Evolutionary conservation across 2,329 filamentous ascomycete genomes (phyloP).

Genomic region (Sporothrix pallida): DNA sequence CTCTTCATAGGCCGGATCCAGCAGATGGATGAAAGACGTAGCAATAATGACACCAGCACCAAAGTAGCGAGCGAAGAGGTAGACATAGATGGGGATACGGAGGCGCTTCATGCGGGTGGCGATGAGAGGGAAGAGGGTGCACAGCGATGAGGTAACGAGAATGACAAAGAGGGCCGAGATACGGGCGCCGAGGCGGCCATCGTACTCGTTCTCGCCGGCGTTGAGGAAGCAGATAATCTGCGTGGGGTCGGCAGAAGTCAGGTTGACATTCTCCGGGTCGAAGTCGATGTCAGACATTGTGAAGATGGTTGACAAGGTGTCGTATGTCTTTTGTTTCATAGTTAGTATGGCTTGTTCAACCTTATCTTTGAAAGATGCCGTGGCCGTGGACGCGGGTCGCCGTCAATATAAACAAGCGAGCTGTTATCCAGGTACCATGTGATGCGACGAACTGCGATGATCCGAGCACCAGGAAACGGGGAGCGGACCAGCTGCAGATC

Average conservation of each 20-base stretch:
- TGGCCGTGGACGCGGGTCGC: background rate
- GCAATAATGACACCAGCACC: slow-evolving; percentile 93
- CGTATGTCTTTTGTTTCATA: background rate
- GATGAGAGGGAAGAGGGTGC: slow-evolving; percentile 71
- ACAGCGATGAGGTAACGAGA: slow-evolving; percentile 63
- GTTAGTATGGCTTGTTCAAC: background rate
- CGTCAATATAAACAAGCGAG: background rate
- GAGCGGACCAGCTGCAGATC: background rate
- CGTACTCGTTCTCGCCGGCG: slow-evolving; percentile 56
- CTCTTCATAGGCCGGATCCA: slow-evolving; percentile 79
- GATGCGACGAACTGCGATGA: background rate
- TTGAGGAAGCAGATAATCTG: slow-evolving; percentile 59
- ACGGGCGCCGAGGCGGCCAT: slow-evolving; percentile 66
- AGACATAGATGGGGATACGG: slow-evolving; percentile 67
- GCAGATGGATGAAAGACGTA: slow-evolving; percentile 88
- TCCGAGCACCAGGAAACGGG: slow-evolving; percentile 10
- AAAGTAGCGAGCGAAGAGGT: slow-evolving; percentile 87
- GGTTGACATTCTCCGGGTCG: slow-evolving; percentile 52
- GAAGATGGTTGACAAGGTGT: background rate
- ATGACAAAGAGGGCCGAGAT: slow-evolving; percentile 80
- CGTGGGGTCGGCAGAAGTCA: slow-evolving; percentile 49
- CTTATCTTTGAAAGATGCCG: background rate
- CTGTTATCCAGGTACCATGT: background rate
- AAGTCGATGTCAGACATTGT: slow-evolving; percentile 40
- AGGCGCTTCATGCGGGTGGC: slow-evolving; percentile 63